A percentile compares a stretch with the other conserved stretches of the same genome.
Evolutionary conservation across 441 rosid genomes (phyloP).

Genomic region (Geranium incanum): DNA sequence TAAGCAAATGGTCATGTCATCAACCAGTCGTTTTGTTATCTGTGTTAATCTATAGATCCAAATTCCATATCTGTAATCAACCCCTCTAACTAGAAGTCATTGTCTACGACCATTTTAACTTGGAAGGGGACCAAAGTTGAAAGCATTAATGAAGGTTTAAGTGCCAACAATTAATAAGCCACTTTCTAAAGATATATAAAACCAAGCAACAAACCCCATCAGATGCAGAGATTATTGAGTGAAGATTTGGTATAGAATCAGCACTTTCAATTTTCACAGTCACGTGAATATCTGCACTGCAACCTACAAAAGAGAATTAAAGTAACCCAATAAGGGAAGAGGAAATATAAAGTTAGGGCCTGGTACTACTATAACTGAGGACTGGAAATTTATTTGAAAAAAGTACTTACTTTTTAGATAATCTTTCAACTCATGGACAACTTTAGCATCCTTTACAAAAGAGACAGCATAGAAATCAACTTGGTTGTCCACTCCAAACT

Average conservation of each 20-base stretch:
- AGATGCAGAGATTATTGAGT: conserved; percentile 75
- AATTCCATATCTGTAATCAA: too few relatives aligned
- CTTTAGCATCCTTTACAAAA: conserved; percentile 94
- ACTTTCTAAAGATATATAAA: conserved; percentile 15
- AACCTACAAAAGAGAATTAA: conserved; percentile 40
- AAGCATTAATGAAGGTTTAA: not conserved
- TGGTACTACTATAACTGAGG: not conserved
- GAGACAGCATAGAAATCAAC: conserved; percentile 97
- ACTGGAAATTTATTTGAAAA: not conserved
- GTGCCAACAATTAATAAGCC: not conserved
- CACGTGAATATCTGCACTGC: conserved; percentile 73
- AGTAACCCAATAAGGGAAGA: conserved; percentile 19
- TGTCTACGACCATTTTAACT: not conserved
- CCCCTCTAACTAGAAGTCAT: not conserved
- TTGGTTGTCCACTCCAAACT: conserved; percentile 92
- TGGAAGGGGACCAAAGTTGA: not conserved
- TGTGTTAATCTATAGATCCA: not conserved
- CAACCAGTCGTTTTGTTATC: not conserved
- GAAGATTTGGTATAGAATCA: conserved; percentile 84
- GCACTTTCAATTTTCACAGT: conserved; percentile 89
- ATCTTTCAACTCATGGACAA: conserved; percentile 74
- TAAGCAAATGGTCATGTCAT: not conserved
- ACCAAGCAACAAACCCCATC: conserved; percentile 95
- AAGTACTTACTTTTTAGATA: conserved; percentile 56
- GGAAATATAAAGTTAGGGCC: conserved; percentile 3